Percentiles rank a stretch among this genome's conserved stretches.
These are phyloP conservation scores for Floccularia luteovirens DNA, from an alignment of 768 basidiomycete genomes.

Conservation along the genomic window DNA sequence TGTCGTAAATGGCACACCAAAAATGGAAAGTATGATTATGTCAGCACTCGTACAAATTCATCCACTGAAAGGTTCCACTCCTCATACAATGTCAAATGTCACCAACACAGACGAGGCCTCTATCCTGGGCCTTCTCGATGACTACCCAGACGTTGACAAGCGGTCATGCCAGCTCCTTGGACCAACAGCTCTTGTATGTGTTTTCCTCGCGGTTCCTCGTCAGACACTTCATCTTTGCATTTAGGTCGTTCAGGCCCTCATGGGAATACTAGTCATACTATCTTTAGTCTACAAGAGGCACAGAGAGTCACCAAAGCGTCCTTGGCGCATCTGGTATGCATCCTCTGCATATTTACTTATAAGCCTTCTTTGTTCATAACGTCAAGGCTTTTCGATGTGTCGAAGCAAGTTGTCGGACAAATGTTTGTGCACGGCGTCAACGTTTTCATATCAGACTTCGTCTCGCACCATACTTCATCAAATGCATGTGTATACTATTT, in stretches of 20 bases:
- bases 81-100: conserved; percentile 1
- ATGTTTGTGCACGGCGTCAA: conserved; percentile 77
- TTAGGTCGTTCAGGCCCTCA: conserved; percentile 76
- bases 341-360: conserved; percentile 6
- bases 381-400: conserved; percentile 85
- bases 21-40: too few relatives aligned
- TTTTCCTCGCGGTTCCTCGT: conserved; percentile 25
- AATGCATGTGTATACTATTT: conserved; percentile 94
- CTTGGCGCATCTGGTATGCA: conserved; percentile 92
- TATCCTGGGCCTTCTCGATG: conserved; percentile 10
- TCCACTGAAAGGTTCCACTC: too few relatives aligned
- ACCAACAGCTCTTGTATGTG: conserved; percentile 39
- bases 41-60: not conserved
- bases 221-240: conserved; percentile 40
- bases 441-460: conserved; percentile 70
- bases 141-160: conserved; percentile 34
- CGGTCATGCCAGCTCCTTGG: conserved; percentile 45
- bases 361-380: not conserved
- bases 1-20: too few relatives aligned
- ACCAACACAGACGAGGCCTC: conserved; percentile 1
- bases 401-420: conserved; percentile 86
- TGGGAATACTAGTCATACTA: conserved; percentile 88
- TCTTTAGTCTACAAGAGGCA: conserved; percentile 87
- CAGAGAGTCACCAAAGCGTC: conserved; percentile 75
- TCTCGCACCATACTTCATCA: conserved; percentile 57